These are phyloP conservation scores for Areca catechu DNA, from an alignment of 176 grass and related monocot species.

Conservation along the genomic window DNA sequence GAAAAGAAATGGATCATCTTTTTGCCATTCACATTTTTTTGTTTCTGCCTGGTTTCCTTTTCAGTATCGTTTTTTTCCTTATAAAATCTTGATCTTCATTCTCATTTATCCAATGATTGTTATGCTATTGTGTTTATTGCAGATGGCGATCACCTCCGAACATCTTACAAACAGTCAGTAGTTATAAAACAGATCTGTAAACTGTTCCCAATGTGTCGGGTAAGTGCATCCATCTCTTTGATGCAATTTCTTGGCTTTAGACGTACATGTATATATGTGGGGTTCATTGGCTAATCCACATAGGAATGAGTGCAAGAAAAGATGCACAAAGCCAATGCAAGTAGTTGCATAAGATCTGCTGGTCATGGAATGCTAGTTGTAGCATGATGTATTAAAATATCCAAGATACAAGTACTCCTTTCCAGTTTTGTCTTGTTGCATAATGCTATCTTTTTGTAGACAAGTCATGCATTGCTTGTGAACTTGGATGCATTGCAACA, in stretches of 20 bases:
- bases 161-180: constrained; percentile 61
- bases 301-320: background rate
- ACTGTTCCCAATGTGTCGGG: constrained; percentile 71
- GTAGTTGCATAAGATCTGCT: too few species aligned
- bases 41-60: too few species aligned
- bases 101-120: constrained; percentile 3
- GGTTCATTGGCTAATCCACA: background rate
- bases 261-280: background rate
- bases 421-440: too few species aligned
- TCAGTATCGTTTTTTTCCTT: background rate
- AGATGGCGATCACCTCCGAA: constrained; percentile 77
- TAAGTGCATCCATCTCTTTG: constrained; percentile 30
- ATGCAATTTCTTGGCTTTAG: background rate
- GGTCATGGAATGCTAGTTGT: too few species aligned
- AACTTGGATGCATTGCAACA: too few species aligned
- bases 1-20: too few species aligned
- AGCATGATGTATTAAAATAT: too few species aligned
- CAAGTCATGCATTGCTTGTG: too few species aligned
- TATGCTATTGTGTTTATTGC: constrained; percentile 19
- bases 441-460: too few species aligned
- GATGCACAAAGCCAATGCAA: too few species aligned
- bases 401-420: too few species aligned
- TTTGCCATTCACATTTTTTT: too few species aligned
- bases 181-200: constrained; percentile 83
- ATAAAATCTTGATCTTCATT: constrained; percentile 1